phyloP scores from a whole-genome alignment of 2,329 filamentous ascomycete species.

The Domatiomyces globalis region DNA sequence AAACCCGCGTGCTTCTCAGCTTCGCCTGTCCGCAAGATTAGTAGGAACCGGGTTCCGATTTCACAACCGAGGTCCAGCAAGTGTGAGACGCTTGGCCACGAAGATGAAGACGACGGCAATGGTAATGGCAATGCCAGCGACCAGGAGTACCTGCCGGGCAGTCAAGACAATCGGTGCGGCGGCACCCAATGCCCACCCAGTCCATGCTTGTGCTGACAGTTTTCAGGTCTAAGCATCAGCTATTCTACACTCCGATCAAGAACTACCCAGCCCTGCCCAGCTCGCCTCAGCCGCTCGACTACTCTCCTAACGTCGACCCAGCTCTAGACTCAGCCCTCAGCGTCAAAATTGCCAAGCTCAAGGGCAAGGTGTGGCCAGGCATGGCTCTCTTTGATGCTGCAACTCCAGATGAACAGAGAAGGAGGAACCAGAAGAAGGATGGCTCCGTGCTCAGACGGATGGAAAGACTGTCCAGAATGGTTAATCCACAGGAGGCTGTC shows the following conservation, averaged over 20 bases:
- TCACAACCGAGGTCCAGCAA: background rate
- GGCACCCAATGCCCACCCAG: background rate
- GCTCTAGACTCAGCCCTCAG: background rate
- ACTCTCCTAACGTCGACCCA: background rate
- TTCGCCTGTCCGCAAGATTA: background rate
- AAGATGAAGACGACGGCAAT: background rate
- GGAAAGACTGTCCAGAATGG: conserved; percentile 30
- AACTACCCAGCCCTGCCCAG: background rate
- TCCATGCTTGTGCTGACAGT: background rate
- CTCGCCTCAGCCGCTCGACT: background rate
- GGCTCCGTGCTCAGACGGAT: conserved; percentile 31
- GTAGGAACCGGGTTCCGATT: background rate
- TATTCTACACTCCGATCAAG: background rate
- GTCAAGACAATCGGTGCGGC: background rate
- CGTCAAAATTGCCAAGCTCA: conserved; percentile 22
- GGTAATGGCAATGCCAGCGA: background rate
- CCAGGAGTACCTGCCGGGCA: background rate
- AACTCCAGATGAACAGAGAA: conserved; percentile 34
- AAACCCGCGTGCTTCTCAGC: background rate
- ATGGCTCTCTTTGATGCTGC: conserved; percentile 41
- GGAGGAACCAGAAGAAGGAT: conserved; percentile 39
- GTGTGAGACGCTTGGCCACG: background rate
- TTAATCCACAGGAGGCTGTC: conserved; percentile 34
- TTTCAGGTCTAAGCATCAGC: background rate
- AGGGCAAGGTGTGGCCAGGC: conserved; percentile 36